A percentile compares a stretch with the other conserved stretches of the same genome.
Conservation (phyloP, 2,329 filamentous ascomycete genomes). For the Byssothecium circinans region DNA sequence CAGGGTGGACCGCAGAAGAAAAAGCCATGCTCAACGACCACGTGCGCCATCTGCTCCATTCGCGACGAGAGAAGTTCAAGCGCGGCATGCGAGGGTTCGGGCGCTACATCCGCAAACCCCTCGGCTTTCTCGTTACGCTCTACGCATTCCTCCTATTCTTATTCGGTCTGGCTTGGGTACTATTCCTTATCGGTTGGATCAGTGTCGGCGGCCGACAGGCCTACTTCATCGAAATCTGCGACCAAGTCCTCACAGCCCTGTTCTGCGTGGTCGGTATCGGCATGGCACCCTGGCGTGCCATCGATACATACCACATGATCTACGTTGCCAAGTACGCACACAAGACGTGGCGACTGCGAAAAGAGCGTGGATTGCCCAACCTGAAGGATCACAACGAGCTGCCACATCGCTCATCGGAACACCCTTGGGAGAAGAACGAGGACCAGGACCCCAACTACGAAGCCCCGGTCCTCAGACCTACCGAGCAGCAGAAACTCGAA, state of each 20-base stretch:
- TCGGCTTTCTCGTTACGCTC: constrained; percentile 80
- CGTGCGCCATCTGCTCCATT: constrained; percentile 85
- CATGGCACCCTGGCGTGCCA: constrained; percentile 68
- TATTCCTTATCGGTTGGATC: constrained; percentile 87
- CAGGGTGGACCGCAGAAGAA: constrained; percentile 76
- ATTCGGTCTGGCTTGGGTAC: constrained; percentile 83
- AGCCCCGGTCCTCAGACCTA: constrained; percentile 61
- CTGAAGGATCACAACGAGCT: constrained; percentile 71
- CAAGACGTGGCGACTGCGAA: constrained; percentile 65
- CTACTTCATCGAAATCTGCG: constrained; percentile 58
- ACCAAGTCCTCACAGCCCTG: constrained; percentile 62
- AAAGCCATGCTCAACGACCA: constrained; percentile 78
- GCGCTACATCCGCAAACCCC: constrained; percentile 70
- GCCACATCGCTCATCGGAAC: constrained; percentile 50
- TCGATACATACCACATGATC: constrained; percentile 87
- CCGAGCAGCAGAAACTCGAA: constrained; percentile 68
- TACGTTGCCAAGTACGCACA: constrained; percentile 73
- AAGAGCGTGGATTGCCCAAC: constrained; percentile 61
- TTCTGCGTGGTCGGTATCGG: constrained; percentile 66
- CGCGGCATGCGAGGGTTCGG: constrained; percentile 76
- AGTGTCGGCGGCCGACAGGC: constrained; percentile 72
- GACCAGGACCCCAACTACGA: constrained; percentile 32
- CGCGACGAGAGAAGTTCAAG: constrained; percentile 75
- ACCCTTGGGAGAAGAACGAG: constrained; percentile 47
- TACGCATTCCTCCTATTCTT: constrained; percentile 87